phyloP scores from a whole-genome alignment of 139 green algal genomes.

The Chlamydomonas sp. region DNA sequence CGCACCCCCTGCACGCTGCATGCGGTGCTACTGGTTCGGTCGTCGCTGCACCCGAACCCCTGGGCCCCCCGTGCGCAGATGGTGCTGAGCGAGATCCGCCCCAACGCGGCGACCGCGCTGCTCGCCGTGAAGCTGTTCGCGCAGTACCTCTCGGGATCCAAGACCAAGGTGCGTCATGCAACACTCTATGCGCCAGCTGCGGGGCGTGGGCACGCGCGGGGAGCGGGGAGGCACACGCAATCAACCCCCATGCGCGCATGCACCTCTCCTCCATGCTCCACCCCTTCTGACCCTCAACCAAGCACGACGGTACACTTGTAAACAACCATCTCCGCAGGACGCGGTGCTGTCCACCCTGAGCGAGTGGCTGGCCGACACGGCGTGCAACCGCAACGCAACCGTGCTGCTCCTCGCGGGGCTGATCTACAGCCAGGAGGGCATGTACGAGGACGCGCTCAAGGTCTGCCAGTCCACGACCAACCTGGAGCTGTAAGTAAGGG shows the following conservation, averaged over 20 bases:
- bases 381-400: slow-evolving; percentile 61
- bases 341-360: slow-evolving; percentile 48
- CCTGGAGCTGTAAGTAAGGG: slow-evolving; percentile 27
- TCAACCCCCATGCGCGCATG: no score
- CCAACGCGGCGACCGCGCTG: slow-evolving; percentile 63
- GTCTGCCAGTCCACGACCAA: slow-evolving; percentile 58
- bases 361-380: slow-evolving; percentile 70
- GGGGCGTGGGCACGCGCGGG: no score
- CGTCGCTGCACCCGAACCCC: no score
- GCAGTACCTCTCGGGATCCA: slow-evolving; percentile 52
- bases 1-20: no score
- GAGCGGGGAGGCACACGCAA: no score
- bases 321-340: slow-evolving; percentile 52
- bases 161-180: slow-evolving; percentile 47
- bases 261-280: no score
- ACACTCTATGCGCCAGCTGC: no score
- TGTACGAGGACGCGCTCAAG: slow-evolving; percentile 89
- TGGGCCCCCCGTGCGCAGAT: no score
- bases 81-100: slow-evolving; percentile 80
- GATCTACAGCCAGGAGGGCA: slow-evolving; percentile 73
- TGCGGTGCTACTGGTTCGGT: no score
- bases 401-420: slow-evolving; percentile 74
- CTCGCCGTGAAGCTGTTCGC: slow-evolving; percentile 87
- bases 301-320: no score
- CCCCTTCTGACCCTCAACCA: no score